phyloP scores from a whole-genome alignment of 139 green algal genomes.

The Axilococcus clingmanii region DNA sequence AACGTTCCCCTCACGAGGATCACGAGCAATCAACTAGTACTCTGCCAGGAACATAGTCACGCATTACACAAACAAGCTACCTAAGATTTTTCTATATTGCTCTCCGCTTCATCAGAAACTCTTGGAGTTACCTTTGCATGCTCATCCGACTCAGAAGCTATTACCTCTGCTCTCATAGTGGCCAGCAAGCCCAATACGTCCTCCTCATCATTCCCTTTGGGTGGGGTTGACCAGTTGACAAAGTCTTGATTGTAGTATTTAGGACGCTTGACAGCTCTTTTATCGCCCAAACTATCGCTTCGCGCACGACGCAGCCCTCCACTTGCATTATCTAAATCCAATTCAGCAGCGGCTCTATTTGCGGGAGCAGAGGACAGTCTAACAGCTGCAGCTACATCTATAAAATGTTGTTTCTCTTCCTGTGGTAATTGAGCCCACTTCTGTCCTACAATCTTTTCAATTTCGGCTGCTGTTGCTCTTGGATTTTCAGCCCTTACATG shows the following conservation, averaged over 20 bases:
- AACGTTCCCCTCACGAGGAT: too few species aligned
- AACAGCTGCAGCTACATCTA: conserved; percentile 4
- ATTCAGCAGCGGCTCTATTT: not conserved
- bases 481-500: conserved; percentile 1
- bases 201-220: not conserved
- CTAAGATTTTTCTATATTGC: not conserved
- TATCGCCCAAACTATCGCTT: not conserved
- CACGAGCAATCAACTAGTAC: too few species aligned
- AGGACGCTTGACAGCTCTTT: not conserved
- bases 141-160: not conserved
- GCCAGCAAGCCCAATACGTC: conserved; percentile 12
- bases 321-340: not conserved
- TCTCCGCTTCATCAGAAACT: not conserved
- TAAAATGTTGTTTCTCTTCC: conserved; percentile 6
- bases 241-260: not conserved
- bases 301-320: not conserved
- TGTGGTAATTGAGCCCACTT: conserved; percentile 1
- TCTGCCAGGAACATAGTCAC: too few species aligned
- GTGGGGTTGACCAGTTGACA: not conserved
- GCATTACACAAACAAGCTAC: too few species aligned
- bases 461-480: conserved; percentile 4
- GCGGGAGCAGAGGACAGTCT: not conserved
- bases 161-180: conserved; percentile 8
- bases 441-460: conserved; percentile 14
- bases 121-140: not conserved